A percentile compares a stretch with the other conserved stretches of the same genome.
Conservation (phyloP, 2,329 filamentous ascomycete genomes). For the Clonostachys rhizophaga region DNA sequence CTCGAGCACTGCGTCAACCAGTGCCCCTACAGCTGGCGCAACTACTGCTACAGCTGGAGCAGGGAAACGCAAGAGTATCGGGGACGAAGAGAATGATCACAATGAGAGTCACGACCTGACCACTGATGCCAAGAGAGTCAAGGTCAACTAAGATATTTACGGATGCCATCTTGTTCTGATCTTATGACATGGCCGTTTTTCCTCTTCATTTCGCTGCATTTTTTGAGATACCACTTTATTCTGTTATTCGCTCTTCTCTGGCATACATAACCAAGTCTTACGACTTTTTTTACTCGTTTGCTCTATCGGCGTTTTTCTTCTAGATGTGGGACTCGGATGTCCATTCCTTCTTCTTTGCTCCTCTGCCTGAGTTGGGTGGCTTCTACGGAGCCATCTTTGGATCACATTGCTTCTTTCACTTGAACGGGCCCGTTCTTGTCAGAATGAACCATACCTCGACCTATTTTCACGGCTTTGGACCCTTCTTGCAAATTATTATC, state of each 20-base stretch:
- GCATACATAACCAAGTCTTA: background rate
- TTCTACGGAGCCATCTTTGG: no score
- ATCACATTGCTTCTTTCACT: no score
- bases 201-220: background rate
- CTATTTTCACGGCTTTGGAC: no score
- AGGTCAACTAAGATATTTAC: slow-evolving; percentile 34
- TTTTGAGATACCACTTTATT: slow-evolving; percentile 4
- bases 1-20: slow-evolving; percentile 8
- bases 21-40: slow-evolving; percentile 3
- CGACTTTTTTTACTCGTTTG: background rate
- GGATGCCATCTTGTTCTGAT: background rate
- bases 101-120: slow-evolving; percentile 33
- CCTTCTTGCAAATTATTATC: no score
- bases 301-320: background rate
- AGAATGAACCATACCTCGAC: no score
- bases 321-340: no score
- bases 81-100: slow-evolving; percentile 33
- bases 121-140: slow-evolving; percentile 48
- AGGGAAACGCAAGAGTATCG: slow-evolving; percentile 54
- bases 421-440: no score
- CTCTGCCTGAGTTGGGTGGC: no score
- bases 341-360: no score
- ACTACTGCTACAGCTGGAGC: slow-evolving; percentile 10
- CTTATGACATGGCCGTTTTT: background rate
- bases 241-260: background rate